Conservation (phyloP, 306 rosid species). For the Gleditsia sinensis region DNA sequence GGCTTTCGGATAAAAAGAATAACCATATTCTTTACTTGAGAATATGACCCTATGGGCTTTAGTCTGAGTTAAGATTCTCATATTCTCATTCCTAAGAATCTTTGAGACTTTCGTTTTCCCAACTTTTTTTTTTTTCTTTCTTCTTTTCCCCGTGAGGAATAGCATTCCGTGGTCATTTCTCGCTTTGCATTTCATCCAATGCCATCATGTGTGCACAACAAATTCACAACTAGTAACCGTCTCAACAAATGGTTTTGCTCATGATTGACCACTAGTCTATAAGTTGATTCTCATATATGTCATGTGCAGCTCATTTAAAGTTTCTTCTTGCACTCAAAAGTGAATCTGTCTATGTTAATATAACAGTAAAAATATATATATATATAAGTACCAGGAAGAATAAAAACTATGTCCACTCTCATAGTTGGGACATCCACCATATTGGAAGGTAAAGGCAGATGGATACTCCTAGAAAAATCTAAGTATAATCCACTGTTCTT, state of each 20-base stretch:
- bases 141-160: slow-evolving; percentile 47
- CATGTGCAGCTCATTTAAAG: slow-evolving; percentile 27
- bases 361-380: slow-evolving; percentile 20
- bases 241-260: slow-evolving; percentile 21
- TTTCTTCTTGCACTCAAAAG: slow-evolving; percentile 34
- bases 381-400: slow-evolving; percentile 48
- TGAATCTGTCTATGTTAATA: slow-evolving; percentile 34
- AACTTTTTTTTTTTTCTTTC: slow-evolving; percentile 16
- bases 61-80: slow-evolving; percentile 59
- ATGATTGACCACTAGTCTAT: slow-evolving; percentile 38
- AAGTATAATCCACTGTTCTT: slow-evolving; percentile 5
- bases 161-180: slow-evolving; percentile 84
- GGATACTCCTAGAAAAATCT: slow-evolving; percentile 14
- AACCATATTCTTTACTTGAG: slow-evolving; percentile 63
- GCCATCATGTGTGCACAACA: slow-evolving; percentile 45
- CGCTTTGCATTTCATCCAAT: slow-evolving; percentile 41
- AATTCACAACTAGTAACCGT: not conserved
- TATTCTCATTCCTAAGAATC: slow-evolving; percentile 56
- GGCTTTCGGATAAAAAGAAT: slow-evolving; percentile 56
- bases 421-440: slow-evolving; percentile 35
- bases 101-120: slow-evolving; percentile 6
- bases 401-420: slow-evolving; percentile 20
- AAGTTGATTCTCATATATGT: slow-evolving; percentile 13
- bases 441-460: not conserved
- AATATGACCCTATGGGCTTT: slow-evolving; percentile 54